A percentile compares a stretch with the other conserved stretches of the same genome.
Evolutionary conservation across 1,139 yeast species (phyloP).

Genomic region (Groenewaldozyma sp.): DNA sequence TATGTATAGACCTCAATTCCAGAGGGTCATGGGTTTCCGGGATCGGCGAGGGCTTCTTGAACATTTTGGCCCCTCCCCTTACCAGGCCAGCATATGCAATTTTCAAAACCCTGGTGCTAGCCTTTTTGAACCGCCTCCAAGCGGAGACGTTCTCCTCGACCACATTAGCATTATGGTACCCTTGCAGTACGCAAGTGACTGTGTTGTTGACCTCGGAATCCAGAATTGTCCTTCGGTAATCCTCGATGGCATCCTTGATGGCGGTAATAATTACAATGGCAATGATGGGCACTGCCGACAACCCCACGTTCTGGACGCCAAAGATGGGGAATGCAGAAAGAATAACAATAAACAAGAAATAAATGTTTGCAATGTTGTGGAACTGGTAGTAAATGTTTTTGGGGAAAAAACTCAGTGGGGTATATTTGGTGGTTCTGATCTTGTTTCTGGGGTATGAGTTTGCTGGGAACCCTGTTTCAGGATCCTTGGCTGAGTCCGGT

Average conservation of each 20-base stretch:
- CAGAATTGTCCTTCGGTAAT: conserved; percentile 69
- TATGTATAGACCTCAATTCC: conserved; percentile 15
- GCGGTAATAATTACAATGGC: conserved; percentile 89
- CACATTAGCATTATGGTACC: conserved; percentile 66
- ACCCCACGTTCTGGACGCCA: conserved; percentile 85
- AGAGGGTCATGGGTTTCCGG: conserved; percentile 5
- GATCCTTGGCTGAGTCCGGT: conserved; percentile 53
- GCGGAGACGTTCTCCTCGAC: conserved; percentile 50
- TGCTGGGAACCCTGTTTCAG: conserved; percentile 35
- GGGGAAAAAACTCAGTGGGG: conserved; percentile 81
- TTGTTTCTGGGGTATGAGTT: conserved; percentile 63
- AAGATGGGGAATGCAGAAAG: conserved; percentile 67
- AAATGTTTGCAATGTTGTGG: conserved; percentile 75
- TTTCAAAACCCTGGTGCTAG: conserved; percentile 10
- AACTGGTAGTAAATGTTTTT: conserved; percentile 70
- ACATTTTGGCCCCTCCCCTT: background rate
- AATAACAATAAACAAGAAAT: conserved; percentile 68
- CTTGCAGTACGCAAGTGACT: conserved; percentile 62
- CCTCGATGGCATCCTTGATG: conserved; percentile 88
- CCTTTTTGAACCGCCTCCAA: conserved; percentile 62
- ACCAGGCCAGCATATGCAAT: background rate
- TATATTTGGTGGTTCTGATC: conserved; percentile 86
- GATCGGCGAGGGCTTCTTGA: conserved; percentile 4
- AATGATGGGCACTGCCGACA: conserved; percentile 88
- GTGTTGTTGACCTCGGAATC: conserved; percentile 86